Base-by-base conservation (phyloP, 495 filamentous ascomycete species). In the Penicillium ucsense region DNA sequence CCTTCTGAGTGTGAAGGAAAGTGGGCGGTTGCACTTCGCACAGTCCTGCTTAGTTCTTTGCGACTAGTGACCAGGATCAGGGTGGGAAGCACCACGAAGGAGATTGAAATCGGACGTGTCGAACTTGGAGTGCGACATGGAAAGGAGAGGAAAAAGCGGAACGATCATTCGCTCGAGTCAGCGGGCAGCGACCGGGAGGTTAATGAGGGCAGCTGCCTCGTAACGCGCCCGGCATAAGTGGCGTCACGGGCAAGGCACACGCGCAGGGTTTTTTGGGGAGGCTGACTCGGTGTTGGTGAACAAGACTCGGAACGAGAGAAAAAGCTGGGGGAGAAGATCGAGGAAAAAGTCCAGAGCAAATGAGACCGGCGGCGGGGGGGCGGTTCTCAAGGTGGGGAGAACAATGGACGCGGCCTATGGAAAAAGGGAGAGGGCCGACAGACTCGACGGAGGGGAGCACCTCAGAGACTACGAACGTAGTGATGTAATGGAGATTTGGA, bases 201-300 rank as follows among this genome's bases (percentile, higher is more conserved):
- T 38, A 39, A 59, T 20, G 57, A 61, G 59, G 62, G 61, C 63
- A 67, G 61, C 63, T 66, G 66, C 63, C 66, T 65, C 55, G 61
- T 50, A 49, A 59, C 49, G 54, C 62, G 62, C 63, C 66, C 59
- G 60, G 58, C 63, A 63, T 62, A 55, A 54, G 57, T 56, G 55
- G 59, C 56, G 55, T 54, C 57, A 50, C 50, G 43, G 41, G 46
- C 58, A 49, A 63, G 56, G 60, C 60, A 56, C 52, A 40, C 48
- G 41, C 48, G 51, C 48, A 47, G 54, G 46, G 55, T 54, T 47
- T 52, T 55, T 41, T n/a, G n/a, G 37, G 38, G 48, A 41, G 37
- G 34, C 31, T 36, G 6, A 7, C 31, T 29, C 34, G 48, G 30
- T 41, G 46, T 31, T 41, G 39, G 4, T 31, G 38, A 41, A 39